Evolutionary conservation across 2,329 filamentous ascomycete genomes (phyloP).

Genomic region (Pestalotiopsis sp.): DNA sequence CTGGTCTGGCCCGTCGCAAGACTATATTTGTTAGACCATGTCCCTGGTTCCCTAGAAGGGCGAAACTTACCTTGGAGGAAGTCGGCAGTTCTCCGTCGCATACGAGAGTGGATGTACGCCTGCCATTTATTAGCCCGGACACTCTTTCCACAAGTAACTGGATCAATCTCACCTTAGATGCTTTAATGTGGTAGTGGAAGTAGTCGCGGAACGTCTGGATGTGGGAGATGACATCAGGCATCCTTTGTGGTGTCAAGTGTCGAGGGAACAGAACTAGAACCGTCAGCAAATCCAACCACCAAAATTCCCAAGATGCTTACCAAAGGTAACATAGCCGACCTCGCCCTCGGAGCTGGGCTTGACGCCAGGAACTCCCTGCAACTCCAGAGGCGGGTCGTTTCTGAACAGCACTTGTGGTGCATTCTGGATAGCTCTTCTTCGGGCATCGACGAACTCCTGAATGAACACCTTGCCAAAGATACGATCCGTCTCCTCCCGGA

Average conservation of each 20-base stretch:
- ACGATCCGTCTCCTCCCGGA: constrained; percentile 95
- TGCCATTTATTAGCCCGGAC: constrained; percentile 25
- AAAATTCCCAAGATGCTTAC: constrained; percentile 49
- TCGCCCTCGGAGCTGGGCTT: constrained; percentile 74
- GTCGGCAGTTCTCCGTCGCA: constrained; percentile 96
- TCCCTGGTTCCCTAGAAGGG: constrained; percentile 25
- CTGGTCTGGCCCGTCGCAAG: constrained; percentile 90
- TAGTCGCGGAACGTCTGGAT: constrained; percentile 99
- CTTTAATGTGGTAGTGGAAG: constrained; percentile 99
- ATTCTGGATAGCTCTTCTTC: constrained; percentile 94
- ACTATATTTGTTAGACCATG: constrained; percentile 53
- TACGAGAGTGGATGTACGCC: constrained; percentile 97
- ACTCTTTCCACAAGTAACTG: neutral
- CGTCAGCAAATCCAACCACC: constrained; percentile 15
- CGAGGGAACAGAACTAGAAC: constrained; percentile 84
- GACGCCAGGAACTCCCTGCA: constrained; percentile 85
- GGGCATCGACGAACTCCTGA: constrained; percentile 96
- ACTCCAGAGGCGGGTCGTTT: constrained; percentile 89
- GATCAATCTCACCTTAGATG: constrained; percentile 68
- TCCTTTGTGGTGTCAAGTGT: constrained; percentile 85
- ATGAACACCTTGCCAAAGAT: constrained; percentile 98
- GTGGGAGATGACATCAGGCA: constrained; percentile 95
- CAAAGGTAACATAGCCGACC: constrained; percentile 97
- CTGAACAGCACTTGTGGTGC: constrained; percentile 96
- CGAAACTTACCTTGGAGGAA: constrained; percentile 86